Base-by-base conservation (phyloP, 306 rosid genomes). In the Quercus suber region DNA sequence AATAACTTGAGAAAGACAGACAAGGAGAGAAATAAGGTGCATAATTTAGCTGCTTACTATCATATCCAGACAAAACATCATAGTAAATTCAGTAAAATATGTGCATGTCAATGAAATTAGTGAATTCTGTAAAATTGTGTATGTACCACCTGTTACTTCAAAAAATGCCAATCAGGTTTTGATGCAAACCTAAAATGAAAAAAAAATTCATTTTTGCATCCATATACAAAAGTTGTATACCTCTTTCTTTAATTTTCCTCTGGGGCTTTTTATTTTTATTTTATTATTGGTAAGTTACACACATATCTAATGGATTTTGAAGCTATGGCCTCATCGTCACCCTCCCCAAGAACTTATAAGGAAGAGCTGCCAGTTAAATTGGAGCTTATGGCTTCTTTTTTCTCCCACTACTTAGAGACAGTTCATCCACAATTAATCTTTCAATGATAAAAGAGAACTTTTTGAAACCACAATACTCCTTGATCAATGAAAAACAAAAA, bases 1-100 rank as follows among this genome's bases (percentile, higher is more conserved):
- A 75, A 75, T 73, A 58, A 30, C 80, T 55, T 71, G 30, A 57
- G 20, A 64, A 57, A 80, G 65, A 80, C 30, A 21, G 14, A 25
- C 49, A 17, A 35, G 57, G 28, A 60, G 41, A 76, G 73, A 76
- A 77, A 52, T 49, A 68, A 56, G 9, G 33, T 51, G 14, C 71
- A 61, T 33, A 73, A 75, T 10, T 25, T 30, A 69, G 1, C 60
- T 69, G 60, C 21, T 23, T 4, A 18, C 73, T 74, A 64, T 19
- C 27, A 28, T 35, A 74, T 25, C 63, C 28, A 71, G 57, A 60
- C 51, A 43, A 43, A 43, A 33, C 51, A 43, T 27, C n/a, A 27
- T 30, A 6, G 69, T 1, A 19, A 63, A 63, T 28, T 63, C 12
- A 63, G 43, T 28, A 63, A 63, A 63, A 63, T 5, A 27, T 14